Percentiles rank a stretch among this genome's conserved stretches.
These are phyloP conservation scores for Candida nitratophila DNA, from an alignment of 805 yeast species.

Conservation along the genomic window DNA sequence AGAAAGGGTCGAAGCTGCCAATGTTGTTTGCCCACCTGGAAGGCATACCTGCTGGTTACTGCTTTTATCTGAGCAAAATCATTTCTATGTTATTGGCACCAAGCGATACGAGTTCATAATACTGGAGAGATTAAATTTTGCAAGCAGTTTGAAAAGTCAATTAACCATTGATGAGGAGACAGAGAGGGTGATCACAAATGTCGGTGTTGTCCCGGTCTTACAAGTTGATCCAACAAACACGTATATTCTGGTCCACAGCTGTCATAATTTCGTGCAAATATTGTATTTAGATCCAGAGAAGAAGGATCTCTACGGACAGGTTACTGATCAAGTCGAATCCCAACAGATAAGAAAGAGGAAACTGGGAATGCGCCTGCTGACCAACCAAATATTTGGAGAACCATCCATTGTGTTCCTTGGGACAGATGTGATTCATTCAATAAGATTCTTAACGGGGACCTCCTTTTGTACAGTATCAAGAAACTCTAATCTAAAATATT, in stretches of 20 bases:
- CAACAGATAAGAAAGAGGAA: conserved; percentile 4
- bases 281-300: conserved; percentile 17
- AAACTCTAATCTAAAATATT: conserved; percentile 11
- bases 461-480: conserved; percentile 10
- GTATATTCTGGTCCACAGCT: conserved; percentile 13
- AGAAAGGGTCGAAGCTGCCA: conserved; percentile 10
- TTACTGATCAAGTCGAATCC: conserved; percentile 2
- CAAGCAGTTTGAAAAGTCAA: neutral
- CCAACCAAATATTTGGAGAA: conserved; percentile 11
- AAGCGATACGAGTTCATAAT: conserved; percentile 7
- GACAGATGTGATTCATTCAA: conserved; percentile 6
- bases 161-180: neutral
- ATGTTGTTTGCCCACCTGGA: conserved; percentile 13
- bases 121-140: conserved; percentile 11
- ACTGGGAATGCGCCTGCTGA: conserved; percentile 5
- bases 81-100: conserved; percentile 12
- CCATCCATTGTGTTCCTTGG: conserved; percentile 12
- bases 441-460: conserved; percentile 7
- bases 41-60: conserved; percentile 15
- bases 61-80: conserved; percentile 15
- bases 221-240: conserved; percentile 14
- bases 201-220: conserved; percentile 11
- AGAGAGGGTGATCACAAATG: no score
- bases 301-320: conserved; percentile 8
- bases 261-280: conserved; percentile 11